Evolutionary conservation across 495 filamentous ascomycete species (phyloP).

Genomic region (Penicillium goetzii): DNA sequence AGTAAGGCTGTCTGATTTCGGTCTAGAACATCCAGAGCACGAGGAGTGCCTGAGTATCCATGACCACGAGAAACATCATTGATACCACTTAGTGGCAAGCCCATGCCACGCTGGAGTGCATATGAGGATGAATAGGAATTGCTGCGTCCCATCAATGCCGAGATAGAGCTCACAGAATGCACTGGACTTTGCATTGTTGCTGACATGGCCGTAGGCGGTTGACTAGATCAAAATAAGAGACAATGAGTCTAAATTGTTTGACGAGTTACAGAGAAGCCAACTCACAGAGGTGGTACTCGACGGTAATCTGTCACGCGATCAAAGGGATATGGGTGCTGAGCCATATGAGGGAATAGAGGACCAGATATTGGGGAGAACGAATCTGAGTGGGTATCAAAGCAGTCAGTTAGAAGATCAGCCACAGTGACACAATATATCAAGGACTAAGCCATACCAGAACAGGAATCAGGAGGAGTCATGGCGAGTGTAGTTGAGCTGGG

Average conservation of each 20-base stretch:
- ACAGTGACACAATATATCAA: not conserved
- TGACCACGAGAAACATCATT: constrained; percentile 40
- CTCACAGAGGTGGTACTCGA: constrained; percentile 51
- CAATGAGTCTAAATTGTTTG: constrained; percentile 23
- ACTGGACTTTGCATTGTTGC: constrained; percentile 37
- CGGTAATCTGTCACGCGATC: constrained; percentile 49
- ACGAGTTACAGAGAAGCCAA: not conserved
- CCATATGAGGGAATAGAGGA: constrained; percentile 44
- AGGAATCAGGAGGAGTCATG: constrained; percentile 53
- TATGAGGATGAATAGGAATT: constrained; percentile 45
- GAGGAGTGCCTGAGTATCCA: constrained; percentile 42
- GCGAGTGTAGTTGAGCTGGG: constrained; percentile 45
- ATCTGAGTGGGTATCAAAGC: constrained; percentile 29
- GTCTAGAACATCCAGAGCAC: constrained; percentile 42
- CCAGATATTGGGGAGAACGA: constrained; percentile 45
- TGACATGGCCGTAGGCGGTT: constrained; percentile 44
- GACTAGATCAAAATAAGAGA: constrained; percentile 29
- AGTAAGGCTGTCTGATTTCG: constrained; percentile 38
- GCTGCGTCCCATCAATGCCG: constrained; percentile 39
- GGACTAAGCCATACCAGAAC: constrained; percentile 43
- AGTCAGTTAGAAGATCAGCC: constrained; percentile 1
- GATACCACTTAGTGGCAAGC: constrained; percentile 38
- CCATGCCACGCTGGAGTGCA: constrained; percentile 38
- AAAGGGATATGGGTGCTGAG: constrained; percentile 38
- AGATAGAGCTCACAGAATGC: constrained; percentile 31